Base-by-base conservation (phyloP, 257 asterid genomes). In the Oldenlandia corymbosa region DNA sequence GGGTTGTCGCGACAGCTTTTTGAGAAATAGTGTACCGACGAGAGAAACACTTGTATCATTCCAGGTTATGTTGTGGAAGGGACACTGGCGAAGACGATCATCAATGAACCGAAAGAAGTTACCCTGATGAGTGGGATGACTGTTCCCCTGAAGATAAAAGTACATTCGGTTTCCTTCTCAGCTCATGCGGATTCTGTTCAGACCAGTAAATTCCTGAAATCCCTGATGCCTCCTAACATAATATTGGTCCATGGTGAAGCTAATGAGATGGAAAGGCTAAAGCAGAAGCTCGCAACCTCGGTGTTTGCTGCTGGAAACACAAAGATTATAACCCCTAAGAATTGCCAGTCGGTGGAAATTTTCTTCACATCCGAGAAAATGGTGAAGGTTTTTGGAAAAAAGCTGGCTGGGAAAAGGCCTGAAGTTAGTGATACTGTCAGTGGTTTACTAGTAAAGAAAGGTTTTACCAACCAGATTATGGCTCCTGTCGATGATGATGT, bases 401-500 rank as follows among this genome's bases (percentile, higher is more conserved):
- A 72, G 80, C 78, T 87, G 73, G 99, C 94, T 8, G 96, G 72
- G 60, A 84, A 77, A 74, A 55, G 73, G 18, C 95, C 99, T 37
- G 83, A 69, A 65, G 88, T 72, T 67, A 95, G 97, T 6, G 95
- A 80, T 75, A 71, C 77, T 23, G 94, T 93, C 34, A 84, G 94
- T 30, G 99, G 97, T 30, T 83, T 93, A 74, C 97, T 87, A 53
- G 94, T 90, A 11, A 93, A 93, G 75, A 93, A 89, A 68, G 99
- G 97, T 21, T 93, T 93, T 82, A 85, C 99, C 1, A 90, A 93
- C 79, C 99, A 93, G 82, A 83, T 93, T 66, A 84, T 93, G 96
- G 92, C 94, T 28, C 94, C 96, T 1, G n/a, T n/a, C n/a, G n/a
- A n/a, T n/a, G 97, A 87, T 72, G 97, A 93, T 81, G 90, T 93